phyloP scores from a whole-genome alignment of 2,329 filamentous ascomycete species.

The Colletotrichum brevisporum region DNA sequence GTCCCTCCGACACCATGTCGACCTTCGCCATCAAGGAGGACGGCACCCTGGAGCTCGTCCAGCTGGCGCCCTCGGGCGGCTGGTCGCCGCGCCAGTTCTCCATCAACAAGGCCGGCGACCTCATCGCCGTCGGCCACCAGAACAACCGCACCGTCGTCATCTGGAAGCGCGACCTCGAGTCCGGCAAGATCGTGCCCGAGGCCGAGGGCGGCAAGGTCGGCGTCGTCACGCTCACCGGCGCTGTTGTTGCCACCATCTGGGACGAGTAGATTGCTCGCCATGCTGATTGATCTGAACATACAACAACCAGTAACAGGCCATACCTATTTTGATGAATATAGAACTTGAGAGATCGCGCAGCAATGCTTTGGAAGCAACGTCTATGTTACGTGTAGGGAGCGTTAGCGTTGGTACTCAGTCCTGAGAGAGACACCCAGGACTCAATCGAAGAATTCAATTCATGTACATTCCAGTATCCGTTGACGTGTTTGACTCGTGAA shows the following conservation, averaged over 20 bases:
- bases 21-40: conserved; percentile 41
- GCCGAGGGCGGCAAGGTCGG: conserved; percentile 43
- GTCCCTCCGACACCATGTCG: conserved; percentile 40
- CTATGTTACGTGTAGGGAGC: too few relatives aligned
- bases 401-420: too few relatives aligned
- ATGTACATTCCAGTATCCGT: too few relatives aligned
- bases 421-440: too few relatives aligned
- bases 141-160: conserved; percentile 40
- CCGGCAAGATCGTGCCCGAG: conserved; percentile 41
- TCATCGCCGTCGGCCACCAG: conserved; percentile 40
- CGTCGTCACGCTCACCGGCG: conserved; percentile 36
- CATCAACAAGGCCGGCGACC: conserved; percentile 40
- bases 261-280: conserved; percentile 33
- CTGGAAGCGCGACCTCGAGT: conserved; percentile 40
- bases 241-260: conserved; percentile 42
- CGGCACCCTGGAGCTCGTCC: conserved; percentile 39
- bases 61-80: conserved; percentile 40
- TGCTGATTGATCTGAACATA: neutral
- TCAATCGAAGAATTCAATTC: too few relatives aligned
- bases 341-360: neutral
- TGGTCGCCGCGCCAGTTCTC: conserved; percentile 41
- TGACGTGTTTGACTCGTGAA: too few relatives aligned
- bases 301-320: neutral
- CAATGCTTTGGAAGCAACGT: neutral
- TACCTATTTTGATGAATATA: neutral